A percentile compares a stretch with the other conserved stretches of the same genome.
Evolutionary conservation across 1,139 yeast genomes (phyloP).

Genomic region (Tardiomyces blankii): DNA sequence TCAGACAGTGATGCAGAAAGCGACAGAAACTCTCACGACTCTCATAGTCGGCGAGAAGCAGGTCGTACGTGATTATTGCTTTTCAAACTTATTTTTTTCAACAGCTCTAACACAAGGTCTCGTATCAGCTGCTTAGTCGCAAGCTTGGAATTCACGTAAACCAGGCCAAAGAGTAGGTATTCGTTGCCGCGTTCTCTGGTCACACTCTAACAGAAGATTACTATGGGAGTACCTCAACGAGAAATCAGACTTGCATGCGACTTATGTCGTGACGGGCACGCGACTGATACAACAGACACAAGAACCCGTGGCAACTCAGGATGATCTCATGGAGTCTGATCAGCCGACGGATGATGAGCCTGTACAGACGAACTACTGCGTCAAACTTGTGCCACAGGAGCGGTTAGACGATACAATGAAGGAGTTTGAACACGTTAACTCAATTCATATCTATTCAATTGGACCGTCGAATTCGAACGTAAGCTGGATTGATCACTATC

Average conservation of each 20-base stretch:
- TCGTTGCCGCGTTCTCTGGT: slow-evolving; percentile 7
- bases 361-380: not conserved
- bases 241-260: slow-evolving; percentile 6
- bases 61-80: not conserved
- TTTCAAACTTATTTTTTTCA: no score
- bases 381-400: slow-evolving; percentile 7
- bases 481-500: not conserved
- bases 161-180: slow-evolving; percentile 15
- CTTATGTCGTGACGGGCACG: slow-evolving; percentile 8
- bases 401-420: slow-evolving; percentile 5
- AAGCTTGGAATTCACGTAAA: slow-evolving; percentile 13
- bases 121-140: slow-evolving; percentile 20
- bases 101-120: slow-evolving; percentile 10
- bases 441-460: slow-evolving; percentile 15
- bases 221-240: not conserved
- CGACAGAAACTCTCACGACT: not conserved
- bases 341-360: not conserved
- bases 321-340: not conserved
- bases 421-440: slow-evolving; percentile 6
- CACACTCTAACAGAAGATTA: slow-evolving; percentile 5
- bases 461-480: slow-evolving; percentile 6
- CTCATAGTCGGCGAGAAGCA: not conserved
- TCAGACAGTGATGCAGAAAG: not conserved
- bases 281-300: no score
- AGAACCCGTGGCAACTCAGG: not conserved